phyloP scores from a whole-genome alignment of 371 early-diverging fungal species.

The Mortierella sp. region DNA sequence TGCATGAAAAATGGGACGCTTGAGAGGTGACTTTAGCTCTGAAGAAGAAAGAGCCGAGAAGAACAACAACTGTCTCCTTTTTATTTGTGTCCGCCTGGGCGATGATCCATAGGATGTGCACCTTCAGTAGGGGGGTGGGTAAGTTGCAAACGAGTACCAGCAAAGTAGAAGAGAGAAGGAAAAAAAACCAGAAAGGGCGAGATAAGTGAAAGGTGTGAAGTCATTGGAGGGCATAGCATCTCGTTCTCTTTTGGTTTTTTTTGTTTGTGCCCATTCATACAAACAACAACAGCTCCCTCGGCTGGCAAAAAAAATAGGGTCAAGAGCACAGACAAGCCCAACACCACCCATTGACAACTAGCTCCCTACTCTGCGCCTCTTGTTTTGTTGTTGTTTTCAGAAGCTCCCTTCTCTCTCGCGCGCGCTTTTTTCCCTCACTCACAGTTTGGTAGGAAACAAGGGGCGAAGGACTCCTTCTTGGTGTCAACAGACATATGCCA shows the following conservation, averaged over 20 bases:
- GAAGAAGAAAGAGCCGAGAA: background rate
- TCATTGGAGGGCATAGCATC: no score
- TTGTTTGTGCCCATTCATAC: background rate
- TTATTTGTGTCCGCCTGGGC: background rate
- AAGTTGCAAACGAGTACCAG: background rate
- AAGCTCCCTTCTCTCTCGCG: background rate
- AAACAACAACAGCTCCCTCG: background rate
- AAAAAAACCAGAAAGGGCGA: background rate
- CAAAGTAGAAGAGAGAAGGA: background rate
- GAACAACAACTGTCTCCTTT: background rate
- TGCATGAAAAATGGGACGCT: background rate
- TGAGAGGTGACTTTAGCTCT: background rate
- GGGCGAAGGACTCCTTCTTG: background rate
- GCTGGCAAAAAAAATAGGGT: conserved; percentile 6
- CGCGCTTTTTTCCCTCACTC: background rate
- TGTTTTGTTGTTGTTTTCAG: background rate
- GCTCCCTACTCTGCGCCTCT: background rate
- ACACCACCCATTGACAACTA: background rate
- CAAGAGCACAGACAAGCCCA: background rate
- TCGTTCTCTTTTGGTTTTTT: background rate
- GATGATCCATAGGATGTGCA: background rate
- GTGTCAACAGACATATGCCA: background rate
- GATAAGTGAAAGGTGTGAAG: no score
- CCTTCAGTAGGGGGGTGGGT: background rate
- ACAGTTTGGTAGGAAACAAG: background rate